Base-by-base conservation (phyloP, 2,329 filamentous ascomycete genomes). In the Botrytis sinoallii region DNA sequence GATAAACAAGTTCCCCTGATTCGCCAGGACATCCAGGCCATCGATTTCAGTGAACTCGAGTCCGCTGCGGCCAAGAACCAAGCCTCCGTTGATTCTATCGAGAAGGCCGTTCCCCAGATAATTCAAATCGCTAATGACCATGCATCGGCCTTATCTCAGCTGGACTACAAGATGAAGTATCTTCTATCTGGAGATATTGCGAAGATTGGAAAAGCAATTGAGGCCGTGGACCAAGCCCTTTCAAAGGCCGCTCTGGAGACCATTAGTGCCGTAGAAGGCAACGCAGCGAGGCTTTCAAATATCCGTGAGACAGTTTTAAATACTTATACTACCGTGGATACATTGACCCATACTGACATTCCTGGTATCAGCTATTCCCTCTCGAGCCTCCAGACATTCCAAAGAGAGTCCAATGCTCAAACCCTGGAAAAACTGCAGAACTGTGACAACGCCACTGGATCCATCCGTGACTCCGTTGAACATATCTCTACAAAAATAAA, bases 1-100 rank as follows among this genome's bases (percentile, higher is more conserved):
- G 63, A 75, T 70, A 72, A 75, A 52, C 70, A 69, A 64, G 64
- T 75, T 32, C 73, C 75, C 32, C 38, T 60, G 44, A 73, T 75
- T 25, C 74, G 73, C 57, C 40, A 75, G 64, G 75, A 75, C 32
- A 75, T 75, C 42, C 48, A 71, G 29, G 63, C 73, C 42, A 69
- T 75, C 60, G 75, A 75, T 66, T 42, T 71, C 29, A 69, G 66
- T 40, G 61, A 55, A 60, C 60, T 75, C 44, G 60, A 74, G 44
- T 52, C 55, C 32, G 69, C 63, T 29, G 67, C 65, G 22, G 20
- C 59, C 55, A 73, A 71, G 32, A 75, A 57, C 35, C 64, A 70
- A 44, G 63, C 46, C 20, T 63, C 69, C 25, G 57, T 75, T 25
- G 71, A 73, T 32, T 73, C 71, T 25, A 73, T 73, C n/a, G 71